Evolutionary conservation across 345 rosid genomes (phyloP).

Genomic region (Geranium brycei): DNA sequence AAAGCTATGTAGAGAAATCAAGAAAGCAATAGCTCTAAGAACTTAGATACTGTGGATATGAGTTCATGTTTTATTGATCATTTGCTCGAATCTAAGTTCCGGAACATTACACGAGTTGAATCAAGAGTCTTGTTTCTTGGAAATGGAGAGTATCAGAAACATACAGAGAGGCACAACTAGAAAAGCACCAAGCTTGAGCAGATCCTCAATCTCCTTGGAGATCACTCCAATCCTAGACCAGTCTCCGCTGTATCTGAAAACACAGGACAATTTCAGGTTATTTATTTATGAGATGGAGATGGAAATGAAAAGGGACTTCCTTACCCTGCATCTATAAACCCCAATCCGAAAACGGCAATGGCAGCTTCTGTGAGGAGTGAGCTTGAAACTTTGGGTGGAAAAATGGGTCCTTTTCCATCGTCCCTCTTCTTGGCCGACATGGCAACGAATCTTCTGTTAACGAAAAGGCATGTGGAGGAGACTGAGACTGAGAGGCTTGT

Average conservation of each 20-base stretch:
- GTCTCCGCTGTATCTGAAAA: slow-evolving; percentile 68
- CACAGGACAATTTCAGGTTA: neutral
- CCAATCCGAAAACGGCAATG: slow-evolving; percentile 40
- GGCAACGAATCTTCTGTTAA: neutral
- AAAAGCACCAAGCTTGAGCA: slow-evolving; percentile 59
- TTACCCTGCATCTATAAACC: slow-evolving; percentile 80
- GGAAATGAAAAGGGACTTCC: too few relatives aligned
- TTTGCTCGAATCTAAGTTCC: too few relatives aligned
- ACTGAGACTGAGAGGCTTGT: neutral
- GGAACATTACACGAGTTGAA: too few relatives aligned
- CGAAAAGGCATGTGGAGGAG: neutral
- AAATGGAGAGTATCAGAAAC: slow-evolving; percentile 30
- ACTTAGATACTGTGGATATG: too few relatives aligned
- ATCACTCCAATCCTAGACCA: slow-evolving; percentile 93
- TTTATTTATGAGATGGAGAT: too few relatives aligned
- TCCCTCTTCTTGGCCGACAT: neutral
- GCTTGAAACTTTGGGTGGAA: slow-evolving; percentile 6
- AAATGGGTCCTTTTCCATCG: neutral
- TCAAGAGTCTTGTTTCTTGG: slow-evolving; percentile 21
- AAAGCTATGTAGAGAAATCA: too few relatives aligned
- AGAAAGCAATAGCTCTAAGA: too few relatives aligned
- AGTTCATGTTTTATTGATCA: too few relatives aligned
- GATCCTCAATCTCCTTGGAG: slow-evolving; percentile 49
- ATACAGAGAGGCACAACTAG: slow-evolving; percentile 57
- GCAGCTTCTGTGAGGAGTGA: slow-evolving; percentile 26